phyloP scores from a whole-genome alignment of 2,329 filamentous ascomycete species.

The Phialophora tarda region DNA sequence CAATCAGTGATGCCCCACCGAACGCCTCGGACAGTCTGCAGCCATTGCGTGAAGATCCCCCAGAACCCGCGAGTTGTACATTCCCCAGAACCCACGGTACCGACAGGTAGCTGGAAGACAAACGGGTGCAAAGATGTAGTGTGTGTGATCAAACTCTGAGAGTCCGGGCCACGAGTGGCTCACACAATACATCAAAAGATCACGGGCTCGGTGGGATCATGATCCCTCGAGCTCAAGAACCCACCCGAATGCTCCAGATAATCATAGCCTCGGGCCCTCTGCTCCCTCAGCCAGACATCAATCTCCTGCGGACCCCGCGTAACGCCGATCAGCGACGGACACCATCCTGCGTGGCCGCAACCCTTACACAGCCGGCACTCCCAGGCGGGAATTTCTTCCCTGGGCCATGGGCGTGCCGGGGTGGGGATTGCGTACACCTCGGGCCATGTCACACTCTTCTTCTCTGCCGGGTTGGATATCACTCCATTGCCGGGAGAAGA shows the following conservation, averaged over 20 bases:
- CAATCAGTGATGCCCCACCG: conserved; percentile 34
- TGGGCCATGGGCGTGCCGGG: conserved; percentile 15
- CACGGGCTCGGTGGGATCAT: conserved; percentile 2
- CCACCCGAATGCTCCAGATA: conserved; percentile 27
- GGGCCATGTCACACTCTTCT: conserved; percentile 27
- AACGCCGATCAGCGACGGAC: conserved; percentile 5
- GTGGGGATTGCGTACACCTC: conserved; percentile 6
- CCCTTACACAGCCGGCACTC: conserved; percentile 13
- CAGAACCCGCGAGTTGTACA: conserved; percentile 1
- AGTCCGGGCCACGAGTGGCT: neutral
- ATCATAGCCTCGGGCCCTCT: conserved; percentile 24
- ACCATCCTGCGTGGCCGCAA: conserved; percentile 12
- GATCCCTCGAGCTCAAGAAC: conserved; percentile 9
- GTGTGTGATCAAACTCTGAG: conserved; percentile 1
- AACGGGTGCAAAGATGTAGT: neutral
- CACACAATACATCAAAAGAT: neutral
- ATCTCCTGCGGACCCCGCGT: neutral
- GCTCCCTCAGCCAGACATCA: conserved; percentile 26
- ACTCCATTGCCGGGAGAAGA: conserved; percentile 23
- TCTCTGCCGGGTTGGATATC: conserved; percentile 12
- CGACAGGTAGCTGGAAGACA: neutral
- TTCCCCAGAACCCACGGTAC: neutral
- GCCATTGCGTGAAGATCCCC: conserved; percentile 10
- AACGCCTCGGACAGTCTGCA: conserved; percentile 26
- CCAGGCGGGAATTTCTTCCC: conserved; percentile 1